Conservation (phyloP, 2,329 filamentous ascomycete genomes). For the Fusarium phyllophilum region DNA sequence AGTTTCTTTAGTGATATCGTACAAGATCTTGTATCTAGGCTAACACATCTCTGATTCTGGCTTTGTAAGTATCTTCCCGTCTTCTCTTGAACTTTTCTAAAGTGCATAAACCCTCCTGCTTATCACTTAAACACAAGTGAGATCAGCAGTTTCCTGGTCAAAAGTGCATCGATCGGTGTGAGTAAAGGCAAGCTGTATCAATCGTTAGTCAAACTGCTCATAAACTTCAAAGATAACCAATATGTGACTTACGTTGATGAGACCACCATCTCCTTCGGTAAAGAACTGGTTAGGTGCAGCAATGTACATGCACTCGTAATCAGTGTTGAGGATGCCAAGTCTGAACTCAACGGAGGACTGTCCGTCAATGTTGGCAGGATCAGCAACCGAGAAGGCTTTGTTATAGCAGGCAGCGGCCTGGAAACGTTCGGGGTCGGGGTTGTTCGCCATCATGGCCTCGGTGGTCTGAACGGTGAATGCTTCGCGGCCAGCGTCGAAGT, state of each 20-base stretch:
- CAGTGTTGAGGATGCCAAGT: conserved; percentile 3
- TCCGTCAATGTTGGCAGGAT: conserved; percentile 10
- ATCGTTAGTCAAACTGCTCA: neutral
- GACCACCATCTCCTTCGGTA: neutral
- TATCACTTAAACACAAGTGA: conserved; percentile 5
- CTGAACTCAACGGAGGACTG: conserved; percentile 5
- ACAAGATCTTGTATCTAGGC: neutral
- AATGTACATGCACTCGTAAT: conserved; percentile 22
- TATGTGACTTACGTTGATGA: neutral
- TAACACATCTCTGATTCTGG: fast-evolving
- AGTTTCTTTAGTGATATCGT: neutral
- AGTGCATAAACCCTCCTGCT: neutral
- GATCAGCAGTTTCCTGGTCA: neutral
- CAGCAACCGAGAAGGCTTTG: neutral
- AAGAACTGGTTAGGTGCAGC: conserved; percentile 15
- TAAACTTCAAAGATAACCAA: fast-evolving
- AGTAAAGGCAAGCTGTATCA: neutral
- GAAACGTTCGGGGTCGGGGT: neutral
- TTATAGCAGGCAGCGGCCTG: conserved; percentile 13
- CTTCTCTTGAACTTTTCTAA: fast-evolving
- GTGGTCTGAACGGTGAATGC: conserved; percentile 4
- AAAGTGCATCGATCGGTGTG: conserved; percentile 9
- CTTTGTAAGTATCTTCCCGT: fast-evolving
- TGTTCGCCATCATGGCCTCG: conserved; percentile 1
- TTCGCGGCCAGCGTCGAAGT: conserved; percentile 5